Evolutionary conservation across 257 asterid species (phyloP).

Genomic region (Leonotis leonurus): DNA sequence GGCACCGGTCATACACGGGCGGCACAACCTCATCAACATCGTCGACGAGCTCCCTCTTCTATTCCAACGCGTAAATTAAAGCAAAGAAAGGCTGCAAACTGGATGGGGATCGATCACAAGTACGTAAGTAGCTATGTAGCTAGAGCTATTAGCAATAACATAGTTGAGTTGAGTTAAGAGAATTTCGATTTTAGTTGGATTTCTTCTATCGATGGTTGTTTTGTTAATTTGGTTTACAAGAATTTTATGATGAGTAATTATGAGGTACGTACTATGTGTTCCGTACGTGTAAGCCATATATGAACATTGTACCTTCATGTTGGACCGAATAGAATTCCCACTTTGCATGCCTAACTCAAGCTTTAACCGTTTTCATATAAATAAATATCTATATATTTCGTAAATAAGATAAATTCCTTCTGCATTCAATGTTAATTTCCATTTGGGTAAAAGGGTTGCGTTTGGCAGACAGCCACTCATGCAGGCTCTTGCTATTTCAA

Average conservation of each 20-base stretch:
- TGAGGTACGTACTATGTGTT: not conserved
- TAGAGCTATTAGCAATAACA: slow-evolving; percentile 25
- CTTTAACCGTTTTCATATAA: slow-evolving; percentile 18
- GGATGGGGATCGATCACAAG: too few relatives aligned
- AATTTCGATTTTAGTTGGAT: too few relatives aligned
- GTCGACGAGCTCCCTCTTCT: slow-evolving; percentile 48
- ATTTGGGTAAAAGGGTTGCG: slow-evolving; percentile 37
- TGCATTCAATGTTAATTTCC: slow-evolving; percentile 19
- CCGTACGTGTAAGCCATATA: slow-evolving; percentile 19
- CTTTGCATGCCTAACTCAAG: slow-evolving; percentile 33
- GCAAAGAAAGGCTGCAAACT: too few relatives aligned
- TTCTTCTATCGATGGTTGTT: not conserved
- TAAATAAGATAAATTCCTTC: not conserved
- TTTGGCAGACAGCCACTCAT: slow-evolving; percentile 42
- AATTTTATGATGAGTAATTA: too few relatives aligned
- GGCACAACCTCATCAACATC: slow-evolving; percentile 40
- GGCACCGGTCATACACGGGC: slow-evolving; percentile 38
- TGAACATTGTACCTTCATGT: slow-evolving; percentile 22
- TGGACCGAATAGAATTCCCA: slow-evolving; percentile 16
- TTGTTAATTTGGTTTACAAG: too few relatives aligned
- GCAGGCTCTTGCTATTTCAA: slow-evolving; percentile 48
- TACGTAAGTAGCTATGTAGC: too few relatives aligned
- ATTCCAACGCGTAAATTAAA: slow-evolving; percentile 38
- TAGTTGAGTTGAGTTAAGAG: too few relatives aligned
- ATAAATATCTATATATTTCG: too few relatives aligned